Evolutionary conservation across 352 stramenopile genomes (phyloP), one percentile per base, ranked within the genome.

Genomic region (Pythium guiyangense): DNA sequence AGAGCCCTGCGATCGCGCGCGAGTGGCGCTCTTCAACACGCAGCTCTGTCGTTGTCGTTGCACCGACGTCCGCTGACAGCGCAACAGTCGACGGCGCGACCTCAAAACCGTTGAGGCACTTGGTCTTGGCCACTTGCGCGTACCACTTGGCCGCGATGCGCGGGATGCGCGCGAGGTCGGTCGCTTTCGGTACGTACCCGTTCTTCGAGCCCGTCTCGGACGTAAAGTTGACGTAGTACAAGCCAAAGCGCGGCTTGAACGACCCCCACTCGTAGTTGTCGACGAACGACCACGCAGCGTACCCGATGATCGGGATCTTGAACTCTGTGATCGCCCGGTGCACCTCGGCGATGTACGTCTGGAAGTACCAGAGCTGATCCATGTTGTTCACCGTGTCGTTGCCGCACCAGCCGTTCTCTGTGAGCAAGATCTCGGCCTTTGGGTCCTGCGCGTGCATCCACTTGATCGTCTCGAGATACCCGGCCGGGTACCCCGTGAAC

Each of bases 221-320:
- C 35, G 69, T 71, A 47, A 71, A 84, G 51, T 86, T 76, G 48
- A 83, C 73, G 56, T 83, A 80, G 54, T 77, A 81, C 15, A 86
- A 54, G 2, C 72, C 77, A 49, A 81, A 85, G 10, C 77, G 74
- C 31, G 64, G 74, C 35, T 77, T 70, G 68, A 77, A 89, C 14
- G 76, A 86, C 2, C 90, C 77, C 92, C 92, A 98, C 68, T 98
- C 94, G 65, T 97, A 98, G 61, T 98, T 98, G 64, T 98, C 90
- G 44, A 98, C 60, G 43, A 99, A 86, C 49, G 82, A 94, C 95
- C 92, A 98, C 17, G 82, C 88, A 69, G 90, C 98, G 70, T 97
- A 98, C 6, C 90, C 93, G 51, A 86, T 73, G 34, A 98, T 62
- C 26, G 79, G 71, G 46, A 93, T 86, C 10, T 81, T 70, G 10